Evolutionary conservation across 441 rosid species (phyloP), one percentile per base, ranked within the genome.

Genomic region (Syzygium syzygioides): DNA sequence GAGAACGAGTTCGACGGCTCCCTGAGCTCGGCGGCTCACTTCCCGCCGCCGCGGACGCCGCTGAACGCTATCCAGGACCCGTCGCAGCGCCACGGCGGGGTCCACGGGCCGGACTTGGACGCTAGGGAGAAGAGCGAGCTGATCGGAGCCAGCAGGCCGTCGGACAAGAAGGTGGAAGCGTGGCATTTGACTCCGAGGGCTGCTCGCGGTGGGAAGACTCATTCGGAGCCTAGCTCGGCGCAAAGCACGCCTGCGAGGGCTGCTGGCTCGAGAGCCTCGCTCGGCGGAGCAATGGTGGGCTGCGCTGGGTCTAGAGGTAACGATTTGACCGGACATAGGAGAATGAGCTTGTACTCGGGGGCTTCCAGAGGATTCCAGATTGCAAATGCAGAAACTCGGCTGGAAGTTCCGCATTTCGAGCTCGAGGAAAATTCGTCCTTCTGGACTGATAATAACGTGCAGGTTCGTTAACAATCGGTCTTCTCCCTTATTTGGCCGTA

Each of bases 391-490:
- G 94, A 91, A 90, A 87, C 90, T 87, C 92, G 86, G 9, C 76
- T 53, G 41, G 95, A 94, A 84, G 91, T 91, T 89, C 93, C 95
- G 62, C 95, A 93, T 89, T 97, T 97, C 88, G 98, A 95, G 93
- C 94, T 96, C 25, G 90, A 91, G 34, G 95, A 94, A 90, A 96
- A 97, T 89, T 93, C 95, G 59, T 94, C 95, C 79, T 97, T 94
- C 86, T 96, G 99, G 99, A 91, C 90, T 55, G 99, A 97, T 90
- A 96, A 95, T 86, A 96, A 95, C 92, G 98, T 97, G 88, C 99
- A 97, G 97, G 99, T 97, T 88, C 86, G 57, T 54, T 18, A 15
- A 52, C 62, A 30, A 41, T 84, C 9, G 14, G 23, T 52, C 41
- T 53, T 32, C 37, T 53, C 34, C 1, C 62, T 23, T 26, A 52